A percentile compares a stretch with the other conserved stretches of the same genome.
These are phyloP conservation scores for Benincasa hispida DNA, from an alignment of 306 rosid species.

Conservation along the genomic window DNA sequence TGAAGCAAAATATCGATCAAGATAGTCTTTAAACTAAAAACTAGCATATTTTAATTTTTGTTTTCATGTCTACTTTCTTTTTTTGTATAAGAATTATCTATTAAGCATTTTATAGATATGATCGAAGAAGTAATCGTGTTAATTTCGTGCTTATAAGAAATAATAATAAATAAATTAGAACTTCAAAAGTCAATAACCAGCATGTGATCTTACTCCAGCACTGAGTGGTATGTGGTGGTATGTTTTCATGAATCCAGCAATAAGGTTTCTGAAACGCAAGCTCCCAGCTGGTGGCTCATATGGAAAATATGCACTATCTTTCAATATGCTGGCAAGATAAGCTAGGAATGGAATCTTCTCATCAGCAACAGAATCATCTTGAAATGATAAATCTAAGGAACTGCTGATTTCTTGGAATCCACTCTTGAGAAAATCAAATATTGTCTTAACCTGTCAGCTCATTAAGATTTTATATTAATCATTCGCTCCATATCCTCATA, in stretches of 20 bases:
- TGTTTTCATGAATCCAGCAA: conserved; percentile 86
- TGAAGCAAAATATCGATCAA: neutral
- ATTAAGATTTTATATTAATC: conserved; percentile 15
- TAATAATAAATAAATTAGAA: neutral
- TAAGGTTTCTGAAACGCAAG: conserved; percentile 72
- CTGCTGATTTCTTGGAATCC: conserved; percentile 94
- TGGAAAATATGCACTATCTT: conserved; percentile 47
- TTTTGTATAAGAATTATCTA: neutral
- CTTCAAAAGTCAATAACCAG: neutral
- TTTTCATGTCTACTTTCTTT: too few relatives aligned
- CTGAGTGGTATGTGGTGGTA: conserved; percentile 85
- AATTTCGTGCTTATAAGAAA: neutral
- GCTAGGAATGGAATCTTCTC: conserved; percentile 95
- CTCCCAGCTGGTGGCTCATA: conserved; percentile 97
- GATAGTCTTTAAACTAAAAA: neutral
- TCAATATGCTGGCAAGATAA: conserved; percentile 61
- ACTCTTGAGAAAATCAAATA: conserved; percentile 77
- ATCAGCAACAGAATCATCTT: conserved; percentile 93
- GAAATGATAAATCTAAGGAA: conserved; percentile 83
- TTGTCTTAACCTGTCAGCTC: conserved; percentile 67
- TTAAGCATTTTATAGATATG: neutral
- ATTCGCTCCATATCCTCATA: conserved; percentile 7
- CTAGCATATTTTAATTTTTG: neutral
- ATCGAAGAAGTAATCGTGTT: neutral
- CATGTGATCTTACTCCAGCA: conserved; percentile 46